These are phyloP conservation scores for Colletotrichum sp. DNA, from an alignment of 2,329 filamentous ascomycete species.

Conservation along the genomic window DNA sequence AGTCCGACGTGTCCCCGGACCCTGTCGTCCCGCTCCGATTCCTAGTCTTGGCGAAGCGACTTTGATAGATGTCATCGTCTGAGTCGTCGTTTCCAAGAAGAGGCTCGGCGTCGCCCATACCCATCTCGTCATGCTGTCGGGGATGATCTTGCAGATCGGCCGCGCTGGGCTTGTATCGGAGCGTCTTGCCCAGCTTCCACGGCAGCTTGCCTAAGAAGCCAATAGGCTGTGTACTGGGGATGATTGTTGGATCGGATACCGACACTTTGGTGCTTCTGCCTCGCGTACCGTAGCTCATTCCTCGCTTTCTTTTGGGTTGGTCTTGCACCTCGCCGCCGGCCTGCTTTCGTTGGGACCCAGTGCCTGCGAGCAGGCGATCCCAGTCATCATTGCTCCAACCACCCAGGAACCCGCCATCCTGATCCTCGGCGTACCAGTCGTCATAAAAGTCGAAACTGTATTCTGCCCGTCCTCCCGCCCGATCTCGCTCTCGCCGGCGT, in stretches of 20 bases:
- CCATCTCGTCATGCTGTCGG: conserved; percentile 50
- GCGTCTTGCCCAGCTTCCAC: conserved; percentile 80
- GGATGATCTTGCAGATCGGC: conserved; percentile 91
- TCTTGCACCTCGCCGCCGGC: conserved; percentile 47
- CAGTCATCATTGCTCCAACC: conserved; percentile 84
- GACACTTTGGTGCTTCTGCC: conserved; percentile 42
- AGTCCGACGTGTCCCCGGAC: conserved; percentile 83
- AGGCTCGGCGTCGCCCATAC: conserved; percentile 67
- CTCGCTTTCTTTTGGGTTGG: conserved; percentile 75
- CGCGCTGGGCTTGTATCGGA: conserved; percentile 89
- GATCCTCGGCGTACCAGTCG: conserved; percentile 80
- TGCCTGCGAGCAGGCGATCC: conserved; percentile 79
- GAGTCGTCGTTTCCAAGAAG: conserved; percentile 55
- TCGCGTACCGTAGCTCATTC: conserved; percentile 88
- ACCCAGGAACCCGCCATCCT: conserved; percentile 59
- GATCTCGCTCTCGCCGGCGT: conserved; percentile 67
- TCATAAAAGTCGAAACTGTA: conserved; percentile 97
- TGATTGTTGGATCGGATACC: conserved; percentile 83
- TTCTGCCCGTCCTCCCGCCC: conserved; percentile 69
- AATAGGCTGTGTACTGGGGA: conserved; percentile 83
- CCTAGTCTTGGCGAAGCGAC: conserved; percentile 44
- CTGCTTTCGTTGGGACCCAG: conserved; percentile 51
- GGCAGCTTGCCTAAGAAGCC: conserved; percentile 85
- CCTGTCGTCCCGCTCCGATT: conserved; percentile 79
- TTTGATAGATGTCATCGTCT: conserved; percentile 30